These are phyloP conservation scores for Exobasidium cylindrosporum DNA, from an alignment of 1,284 basidiomycete genomes.

Conservation along the genomic window DNA sequence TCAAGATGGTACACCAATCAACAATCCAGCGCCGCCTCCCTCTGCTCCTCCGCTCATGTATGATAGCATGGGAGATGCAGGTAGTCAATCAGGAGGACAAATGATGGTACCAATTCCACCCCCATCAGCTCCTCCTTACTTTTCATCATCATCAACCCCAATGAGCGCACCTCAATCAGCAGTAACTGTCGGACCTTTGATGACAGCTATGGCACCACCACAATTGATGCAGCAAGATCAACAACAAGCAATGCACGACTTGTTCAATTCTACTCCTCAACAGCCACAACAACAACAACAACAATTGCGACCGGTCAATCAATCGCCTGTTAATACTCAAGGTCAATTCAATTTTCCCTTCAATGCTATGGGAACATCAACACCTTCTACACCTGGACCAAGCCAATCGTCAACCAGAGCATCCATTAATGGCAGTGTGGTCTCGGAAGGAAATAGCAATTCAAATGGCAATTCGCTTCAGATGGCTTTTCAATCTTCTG, in stretches of 20 bases:
- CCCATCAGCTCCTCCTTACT: constrained; percentile 16
- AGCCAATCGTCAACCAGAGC: background rate
- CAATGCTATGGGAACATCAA: background rate
- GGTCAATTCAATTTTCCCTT: constrained; percentile 13
- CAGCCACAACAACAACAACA: constrained; percentile 15
- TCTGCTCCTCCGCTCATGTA: constrained; percentile 20
- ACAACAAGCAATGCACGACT: background rate
- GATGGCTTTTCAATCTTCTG: background rate
- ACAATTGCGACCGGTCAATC: background rate
- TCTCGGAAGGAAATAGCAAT: background rate
- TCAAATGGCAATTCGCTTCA: background rate
- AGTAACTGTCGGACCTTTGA: background rate
- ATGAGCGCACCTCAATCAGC: constrained; percentile 12
- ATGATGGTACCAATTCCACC: constrained; percentile 10
- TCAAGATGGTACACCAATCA: constrained; percentile 19
- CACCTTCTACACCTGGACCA: background rate
- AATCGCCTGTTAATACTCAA: constrained; percentile 10
- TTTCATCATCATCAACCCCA: background rate
- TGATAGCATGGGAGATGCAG: background rate
- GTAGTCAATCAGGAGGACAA: no score
- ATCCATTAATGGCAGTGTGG: background rate
- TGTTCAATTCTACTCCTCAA: constrained; percentile 3
- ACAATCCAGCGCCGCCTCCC: constrained; percentile 19
- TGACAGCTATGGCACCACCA: constrained; percentile 1
- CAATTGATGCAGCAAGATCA: constrained; percentile 1